Evolutionary conservation across 1,284 basidiomycete genomes (phyloP), one percentile per base, ranked within the genome.

Genomic region (Puccinia polysora): DNA sequence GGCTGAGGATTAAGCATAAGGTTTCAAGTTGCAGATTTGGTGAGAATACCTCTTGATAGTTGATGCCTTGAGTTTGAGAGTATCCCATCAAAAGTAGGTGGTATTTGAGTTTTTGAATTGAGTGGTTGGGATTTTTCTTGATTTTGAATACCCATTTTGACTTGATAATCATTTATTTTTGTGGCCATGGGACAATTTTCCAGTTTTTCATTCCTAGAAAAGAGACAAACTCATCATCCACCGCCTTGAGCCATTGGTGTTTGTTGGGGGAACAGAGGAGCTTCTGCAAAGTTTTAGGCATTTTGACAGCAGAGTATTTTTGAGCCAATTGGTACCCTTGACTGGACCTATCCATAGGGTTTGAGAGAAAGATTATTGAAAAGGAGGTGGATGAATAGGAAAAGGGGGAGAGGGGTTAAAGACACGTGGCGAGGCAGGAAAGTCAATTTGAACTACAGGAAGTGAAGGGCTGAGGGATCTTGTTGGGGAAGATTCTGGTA

Each of bases 91-190:
- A 7, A 28, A 53, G 10, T 20, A 28, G 50, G 20, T 20, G 20
- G 20, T 7, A 7, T 53, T 53, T 53, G 8, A 53, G 50, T 23
- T 53, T 53, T 10, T 20, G 50, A 55, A 55, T 55, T 8, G 52
- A 6, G 4, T 55, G 18, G 12, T 55, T 25, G 30, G 30, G 15
- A 25, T 30, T 15, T 6, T 25, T 4, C 30, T 55, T 55, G 4
- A 55, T 4, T 12, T 55, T 55, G 12, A 55, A 55, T 23, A 55
- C 52, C 52, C 52, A 55, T 12, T 55, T 55, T 2, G 18, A 55
- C 2, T 14, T 4, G 4, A 55, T 55, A 12, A 55, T 28, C 28
- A n/a, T 55, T 23, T 30, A 15, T n/a, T 4, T 55, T 28, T 2
- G 20, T 2, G 4, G 52, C 15, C n/a, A 2, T 2, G 52, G 52